Conservation (phyloP, 139 green algal species). For the Picochlorum sp. region DNA sequence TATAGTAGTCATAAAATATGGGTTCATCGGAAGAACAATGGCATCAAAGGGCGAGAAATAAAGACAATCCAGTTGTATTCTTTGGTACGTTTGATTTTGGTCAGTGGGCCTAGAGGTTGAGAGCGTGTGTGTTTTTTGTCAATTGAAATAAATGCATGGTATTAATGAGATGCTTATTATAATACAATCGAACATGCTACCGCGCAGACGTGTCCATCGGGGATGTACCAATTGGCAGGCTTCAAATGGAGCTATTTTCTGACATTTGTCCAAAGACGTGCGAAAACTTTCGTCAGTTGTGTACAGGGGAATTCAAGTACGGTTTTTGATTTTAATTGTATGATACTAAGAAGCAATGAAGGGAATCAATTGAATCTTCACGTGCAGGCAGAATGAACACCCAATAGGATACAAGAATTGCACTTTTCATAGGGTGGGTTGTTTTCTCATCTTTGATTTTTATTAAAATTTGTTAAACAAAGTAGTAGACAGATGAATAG, state of each 20-base stretch:
- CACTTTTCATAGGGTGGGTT: constrained; percentile 69
- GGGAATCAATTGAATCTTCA: background rate
- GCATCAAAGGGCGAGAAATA: constrained; percentile 56
- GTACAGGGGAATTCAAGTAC: constrained; percentile 82
- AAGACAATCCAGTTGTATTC: constrained; percentile 83
- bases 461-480: too few species aligned
- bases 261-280: constrained; percentile 75
- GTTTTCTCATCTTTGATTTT: too few species aligned
- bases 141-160: too few species aligned
- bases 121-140: too few species aligned
- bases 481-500: background rate
- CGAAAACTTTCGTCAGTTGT: constrained; percentile 89
- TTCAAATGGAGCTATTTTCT: constrained; percentile 89
- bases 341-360: too few species aligned
- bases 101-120: background rate
- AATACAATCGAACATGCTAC: background rate
- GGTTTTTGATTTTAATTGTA: background rate
- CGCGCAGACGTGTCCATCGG: constrained; percentile 77
- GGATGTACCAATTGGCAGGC: constrained; percentile 50
- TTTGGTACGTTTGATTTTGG: constrained; percentile 52
- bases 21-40: constrained; percentile 55
- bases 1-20: too few species aligned
- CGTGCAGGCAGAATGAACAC: constrained; percentile 57
- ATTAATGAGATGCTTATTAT: background rate
- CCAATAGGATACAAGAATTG: constrained; percentile 76